Evolutionary conservation across 1,284 basidiomycete species (phyloP), one percentile per base, ranked within the genome.

Genomic region (Anthracocystis panici-leucophaei): DNA sequence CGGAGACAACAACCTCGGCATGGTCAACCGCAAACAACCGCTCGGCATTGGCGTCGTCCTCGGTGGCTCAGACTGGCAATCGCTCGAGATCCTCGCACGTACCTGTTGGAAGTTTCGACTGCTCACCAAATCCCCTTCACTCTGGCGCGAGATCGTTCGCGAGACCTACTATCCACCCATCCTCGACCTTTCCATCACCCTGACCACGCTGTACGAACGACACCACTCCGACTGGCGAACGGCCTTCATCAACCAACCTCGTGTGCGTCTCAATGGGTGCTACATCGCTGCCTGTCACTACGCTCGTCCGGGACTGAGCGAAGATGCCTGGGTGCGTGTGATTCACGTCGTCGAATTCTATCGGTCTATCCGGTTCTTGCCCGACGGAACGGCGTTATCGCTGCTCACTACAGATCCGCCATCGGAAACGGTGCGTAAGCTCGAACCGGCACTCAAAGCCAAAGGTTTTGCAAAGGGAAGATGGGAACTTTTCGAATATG

Each of bases 321-420:
- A 79, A 29, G 82, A 85, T 33, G 75, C 77, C 3, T 85, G 83
- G 83, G 75, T 85, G 44, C 71, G 72, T 21, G 83, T 84, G 23
- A 63, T 84, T 35, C 83, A 84, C 67, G 70, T 79, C 14, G 82
- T 85, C 44, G 77, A 83, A 44, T 94, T 94, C 85, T 92, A 93
- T 79, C 91, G 93, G 44, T 87, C 86, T 79, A 91, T 94, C 42
- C 92, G 95, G 10, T 97, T 97, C 87, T 92, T 92, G 70, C 91
- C 93, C 0, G 91, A 94, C 77, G 95, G 95, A 2, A 89, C 90
- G 77, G 93, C 95, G 5, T 88, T 97, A 3, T 94, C 93, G 23
- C 89, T 95, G 16, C 89, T 95, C 25, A 90, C 92, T 1, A 95
- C 94, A 67, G 94, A 96, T 48, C 85, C 88, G 1, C 95, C 94